phyloP scores from a whole-genome alignment of 768 basidiomycete genomes.

The Megacollybia marginata region DNA sequence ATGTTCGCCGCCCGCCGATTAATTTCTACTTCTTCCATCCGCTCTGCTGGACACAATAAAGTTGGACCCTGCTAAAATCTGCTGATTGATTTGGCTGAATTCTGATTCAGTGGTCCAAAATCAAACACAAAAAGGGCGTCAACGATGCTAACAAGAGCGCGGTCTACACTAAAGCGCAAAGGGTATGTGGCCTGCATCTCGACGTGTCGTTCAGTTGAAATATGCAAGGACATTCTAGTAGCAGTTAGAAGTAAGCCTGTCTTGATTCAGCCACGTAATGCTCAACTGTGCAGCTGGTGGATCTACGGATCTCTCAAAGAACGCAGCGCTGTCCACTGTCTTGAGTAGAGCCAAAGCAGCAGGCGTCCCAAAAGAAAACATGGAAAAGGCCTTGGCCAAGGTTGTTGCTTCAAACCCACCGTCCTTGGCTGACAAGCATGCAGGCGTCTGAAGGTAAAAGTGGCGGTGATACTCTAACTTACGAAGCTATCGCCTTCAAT shows the following conservation, averaged over 20 bases:
- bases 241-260: constrained; percentile 49
- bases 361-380: constrained; percentile 64
- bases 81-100: background rate
- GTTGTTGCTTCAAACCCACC: constrained; percentile 20
- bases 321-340: constrained; percentile 42
- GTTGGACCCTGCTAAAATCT: background rate
- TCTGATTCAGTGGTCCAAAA: constrained; percentile 7
- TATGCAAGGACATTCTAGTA: constrained; percentile 47
- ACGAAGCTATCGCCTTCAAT: constrained; percentile 54
- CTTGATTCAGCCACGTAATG: background rate
- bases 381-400: constrained; percentile 53
- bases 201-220: background rate
- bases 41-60: background rate
- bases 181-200: background rate
- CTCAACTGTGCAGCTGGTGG: constrained; percentile 38
- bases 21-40: background rate
- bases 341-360: constrained; percentile 49
- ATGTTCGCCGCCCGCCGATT: too few relatives aligned
- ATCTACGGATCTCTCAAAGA: constrained; percentile 46
- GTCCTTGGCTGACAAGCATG: background rate
- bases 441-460: constrained; percentile 45
- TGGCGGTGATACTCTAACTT: constrained; percentile 41
- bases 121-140: constrained; percentile 58
- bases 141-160: constrained; percentile 54
- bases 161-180: constrained; percentile 41